Base-by-base conservation (phyloP, 1,284 basidiomycete genomes). In the Rhodotorula sp. region DNA sequence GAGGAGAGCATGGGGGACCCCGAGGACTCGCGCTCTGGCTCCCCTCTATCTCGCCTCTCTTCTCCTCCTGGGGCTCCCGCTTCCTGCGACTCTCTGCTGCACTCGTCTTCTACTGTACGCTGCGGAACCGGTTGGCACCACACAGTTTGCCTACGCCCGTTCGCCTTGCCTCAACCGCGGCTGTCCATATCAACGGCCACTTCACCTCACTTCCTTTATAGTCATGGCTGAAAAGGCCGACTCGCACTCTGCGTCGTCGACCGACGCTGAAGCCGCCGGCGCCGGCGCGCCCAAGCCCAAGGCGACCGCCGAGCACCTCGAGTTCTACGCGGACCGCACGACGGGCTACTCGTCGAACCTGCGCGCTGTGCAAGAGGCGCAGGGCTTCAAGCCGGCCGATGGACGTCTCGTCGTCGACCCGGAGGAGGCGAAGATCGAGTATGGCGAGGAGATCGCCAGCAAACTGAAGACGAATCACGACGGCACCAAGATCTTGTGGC, bases 401-500 rank as follows among this genome's bases (percentile, higher is more conserved):
- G 72, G 74, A 10, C 73, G 77, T 7, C 70, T 78, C 7, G 75
- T 77, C 55, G 62, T 77, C 45, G 74, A 76, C 46, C 74, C 74
- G 0, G 68, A 61, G 21, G 76, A 77, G 66, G 76, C 76, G 13
- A 44, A 61, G 34, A 46, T 70, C 56, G 72, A 73, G 63, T 73
- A 70, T 27, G 72, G 72, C 41, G 72, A 70, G 25, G 71, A 72
- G 8, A 78, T 86, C 56, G 86, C 87, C 5, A 80, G 84, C 58
- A 81, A 76, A 45, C 81, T 87, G 67, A 87, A 87, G 80, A 80
- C 85, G 3, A 84, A 84, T 2, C 66, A 71, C 23, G 84, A 85
- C 68, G 85, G 86, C 0, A 83, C 82, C n/a, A 85, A 84, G 66
- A 84, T 87, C 21, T 81, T 87, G 5, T 87, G 85, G 85, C 88